phyloP scores from a whole-genome alignment of 805 yeast genomes.

The Zygosaccharomyces bisporus region DNA sequence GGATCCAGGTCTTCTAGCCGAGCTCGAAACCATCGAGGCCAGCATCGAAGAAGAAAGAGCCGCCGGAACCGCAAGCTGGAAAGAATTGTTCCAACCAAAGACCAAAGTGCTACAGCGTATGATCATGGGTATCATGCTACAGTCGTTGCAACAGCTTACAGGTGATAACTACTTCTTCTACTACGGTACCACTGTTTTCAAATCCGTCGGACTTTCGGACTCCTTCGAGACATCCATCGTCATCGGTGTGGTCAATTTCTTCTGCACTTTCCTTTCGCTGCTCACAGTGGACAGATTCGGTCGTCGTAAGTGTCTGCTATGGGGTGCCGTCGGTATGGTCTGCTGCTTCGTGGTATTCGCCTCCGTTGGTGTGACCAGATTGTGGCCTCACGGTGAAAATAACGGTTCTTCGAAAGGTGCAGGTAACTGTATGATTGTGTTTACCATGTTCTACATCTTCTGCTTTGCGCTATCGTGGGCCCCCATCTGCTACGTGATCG shows the following conservation, averaged over 20 bases:
- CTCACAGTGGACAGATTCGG: constrained; percentile 53
- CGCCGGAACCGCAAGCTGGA: constrained; percentile 66
- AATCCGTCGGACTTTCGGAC: constrained; percentile 56
- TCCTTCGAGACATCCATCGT: constrained; percentile 56
- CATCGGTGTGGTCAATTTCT: constrained; percentile 57
- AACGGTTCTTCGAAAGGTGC: constrained; percentile 50
- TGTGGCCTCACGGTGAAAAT: constrained; percentile 39
- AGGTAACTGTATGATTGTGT: constrained; percentile 67
- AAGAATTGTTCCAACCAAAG: constrained; percentile 59
- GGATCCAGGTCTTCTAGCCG: constrained; percentile 53
- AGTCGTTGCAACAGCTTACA: constrained; percentile 62
- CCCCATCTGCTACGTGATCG: constrained; percentile 60
- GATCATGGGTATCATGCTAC: constrained; percentile 50
- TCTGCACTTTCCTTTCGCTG: constrained; percentile 50
- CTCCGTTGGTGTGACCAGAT: constrained; percentile 53
- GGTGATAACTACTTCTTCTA: constrained; percentile 67
- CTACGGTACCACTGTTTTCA: constrained; percentile 60
- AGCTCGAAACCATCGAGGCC: constrained; percentile 54
- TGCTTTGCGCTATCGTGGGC: constrained; percentile 76
- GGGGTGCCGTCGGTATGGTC: constrained; percentile 49
- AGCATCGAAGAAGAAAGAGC: constrained; percentile 55
- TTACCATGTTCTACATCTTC: constrained; percentile 66
- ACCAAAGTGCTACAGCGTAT: constrained; percentile 51
- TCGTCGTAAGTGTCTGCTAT: constrained; percentile 46
- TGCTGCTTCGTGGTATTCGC: constrained; percentile 49